A percentile compares a stretch with the other conserved stretches of the same genome.
Evolutionary conservation across 225 moss, liverwort and hornwort species (phyloP).

Genomic region (Thuidium tamariscinum): DNA sequence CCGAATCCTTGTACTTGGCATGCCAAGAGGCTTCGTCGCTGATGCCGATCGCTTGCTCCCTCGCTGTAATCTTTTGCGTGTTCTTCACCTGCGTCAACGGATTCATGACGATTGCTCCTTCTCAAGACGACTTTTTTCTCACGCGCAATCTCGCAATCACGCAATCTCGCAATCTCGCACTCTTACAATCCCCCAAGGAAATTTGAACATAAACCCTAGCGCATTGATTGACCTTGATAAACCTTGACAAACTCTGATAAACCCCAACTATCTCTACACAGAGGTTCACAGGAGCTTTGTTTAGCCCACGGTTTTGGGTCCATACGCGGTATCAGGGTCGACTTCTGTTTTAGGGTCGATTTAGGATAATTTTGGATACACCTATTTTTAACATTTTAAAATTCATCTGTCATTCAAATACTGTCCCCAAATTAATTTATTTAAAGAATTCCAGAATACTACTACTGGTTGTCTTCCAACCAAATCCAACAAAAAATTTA

Average conservation of each 20-base stretch:
- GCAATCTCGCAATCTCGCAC: neutral
- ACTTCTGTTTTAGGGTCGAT: too few relatives aligned
- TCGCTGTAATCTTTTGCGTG: slow-evolving; percentile 77
- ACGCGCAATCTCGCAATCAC: neutral
- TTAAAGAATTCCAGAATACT: accelerated
- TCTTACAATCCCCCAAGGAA: neutral
- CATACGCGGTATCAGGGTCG: neutral
- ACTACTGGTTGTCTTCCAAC: too few relatives aligned
- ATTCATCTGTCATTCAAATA: neutral
- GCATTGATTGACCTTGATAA: neutral
- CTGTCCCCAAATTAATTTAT: too few relatives aligned
- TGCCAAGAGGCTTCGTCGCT: slow-evolving; percentile 95
- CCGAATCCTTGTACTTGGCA: slow-evolving; percentile 88
- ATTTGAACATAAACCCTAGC: neutral
- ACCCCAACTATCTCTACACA: neutral
- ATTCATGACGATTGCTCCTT: slow-evolving; percentile 48
- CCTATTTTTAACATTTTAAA: neutral
- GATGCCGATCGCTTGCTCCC: slow-evolving; percentile 77
- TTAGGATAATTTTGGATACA: neutral
- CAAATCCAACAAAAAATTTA: neutral
- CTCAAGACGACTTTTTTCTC: neutral
- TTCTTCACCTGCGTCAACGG: slow-evolving; percentile 97
- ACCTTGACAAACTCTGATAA: neutral
- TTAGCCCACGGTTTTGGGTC: neutral
- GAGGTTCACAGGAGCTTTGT: neutral